Evolutionary conservation across 352 stramenopile genomes (phyloP), one percentile per base, ranked within the genome.

Genomic region (Pythium grandisporangium): DNA sequence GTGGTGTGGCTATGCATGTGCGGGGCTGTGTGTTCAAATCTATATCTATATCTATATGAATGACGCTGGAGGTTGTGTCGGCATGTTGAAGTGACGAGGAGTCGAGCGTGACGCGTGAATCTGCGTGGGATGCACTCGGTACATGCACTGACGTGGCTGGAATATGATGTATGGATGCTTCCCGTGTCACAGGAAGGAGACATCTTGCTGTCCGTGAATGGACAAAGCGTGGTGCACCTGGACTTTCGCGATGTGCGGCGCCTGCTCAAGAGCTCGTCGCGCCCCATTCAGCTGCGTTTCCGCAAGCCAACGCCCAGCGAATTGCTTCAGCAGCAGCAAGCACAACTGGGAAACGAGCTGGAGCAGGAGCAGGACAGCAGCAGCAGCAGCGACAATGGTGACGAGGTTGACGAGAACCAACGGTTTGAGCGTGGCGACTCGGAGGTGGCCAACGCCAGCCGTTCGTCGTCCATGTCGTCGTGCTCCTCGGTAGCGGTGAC

Each of bases 271-370:
- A 66, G 77, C n/a, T 69, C 75, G 7, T 58, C 66, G 6, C 58
- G 75, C 13, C 75, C 75, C 3, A 83, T 85, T 30, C 67, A 68
- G n/a, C 51, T 88, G 11, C 58, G 72, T 10, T 85, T 88, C 41
- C 72, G 66, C 0, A 61, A 71, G 0, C 46, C 44, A 35, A 29
- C 34, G 8, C n/a, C 13, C 4, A 25, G 16, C 19, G 4, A 22
- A 5, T 52, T 22, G 14, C 27, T 37, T 1, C 41, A 48, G n/a
- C n/a, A n/a, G n/a, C n/a, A n/a, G n/a, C n/a, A n/a, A n/a, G n/a
- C n/a, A n/a, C n/a, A n/a, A n/a, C n/a, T n/a, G n/a, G n/a, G n/a
- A n/a, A n/a, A n/a, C n/a, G n/a, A n/a, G n/a, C n/a, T n/a, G n/a
- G n/a, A n/a, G n/a, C n/a, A n/a, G n/a, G n/a, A n/a, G n/a, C n/a